Conservation (phyloP, 2,329 filamentous ascomycete genomes). For the Trichoderma afroharzianum region DNA sequence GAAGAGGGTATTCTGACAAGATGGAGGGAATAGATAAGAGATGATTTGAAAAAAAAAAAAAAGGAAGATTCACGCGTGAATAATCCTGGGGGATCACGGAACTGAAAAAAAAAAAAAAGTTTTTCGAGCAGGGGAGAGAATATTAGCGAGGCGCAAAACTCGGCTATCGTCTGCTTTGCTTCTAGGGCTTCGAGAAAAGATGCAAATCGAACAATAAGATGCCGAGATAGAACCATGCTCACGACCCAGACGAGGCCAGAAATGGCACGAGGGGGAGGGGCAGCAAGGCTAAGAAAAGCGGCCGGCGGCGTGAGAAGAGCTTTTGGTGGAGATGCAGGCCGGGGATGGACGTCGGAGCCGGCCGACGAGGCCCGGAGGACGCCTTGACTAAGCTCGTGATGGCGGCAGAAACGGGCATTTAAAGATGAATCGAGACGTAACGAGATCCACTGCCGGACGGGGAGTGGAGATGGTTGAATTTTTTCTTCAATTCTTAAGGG, state of each 20-base stretch:
- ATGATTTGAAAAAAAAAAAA: background rate
- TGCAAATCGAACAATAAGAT: background rate
- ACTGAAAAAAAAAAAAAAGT: background rate
- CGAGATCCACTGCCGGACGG: background rate
- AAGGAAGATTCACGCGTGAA: background rate
- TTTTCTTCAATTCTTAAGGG: no score
- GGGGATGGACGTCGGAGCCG: slow-evolving; percentile 11
- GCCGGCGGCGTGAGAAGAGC: background rate
- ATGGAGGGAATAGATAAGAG: background rate
- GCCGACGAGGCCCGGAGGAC: slow-evolving; percentile 11
- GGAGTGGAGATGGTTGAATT: background rate
- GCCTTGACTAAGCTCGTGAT: background rate
- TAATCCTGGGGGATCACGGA: background rate
- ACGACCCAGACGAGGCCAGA: background rate
- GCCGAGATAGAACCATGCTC: background rate
- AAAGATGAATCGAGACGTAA: background rate
- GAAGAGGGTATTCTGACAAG: background rate
- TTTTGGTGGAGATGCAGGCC: background rate
- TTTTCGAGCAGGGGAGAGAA: background rate
- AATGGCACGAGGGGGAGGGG: slow-evolving; percentile 12
- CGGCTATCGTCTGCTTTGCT: background rate
- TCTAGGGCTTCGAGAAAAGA: background rate
- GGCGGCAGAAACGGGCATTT: background rate
- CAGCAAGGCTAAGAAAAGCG: background rate
- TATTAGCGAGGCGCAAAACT: slow-evolving; percentile 1